Percentiles rank a stretch among this genome's conserved stretches.
Conservation (phyloP, 805 yeast genomes). For the Candida stauntonica region DNA sequence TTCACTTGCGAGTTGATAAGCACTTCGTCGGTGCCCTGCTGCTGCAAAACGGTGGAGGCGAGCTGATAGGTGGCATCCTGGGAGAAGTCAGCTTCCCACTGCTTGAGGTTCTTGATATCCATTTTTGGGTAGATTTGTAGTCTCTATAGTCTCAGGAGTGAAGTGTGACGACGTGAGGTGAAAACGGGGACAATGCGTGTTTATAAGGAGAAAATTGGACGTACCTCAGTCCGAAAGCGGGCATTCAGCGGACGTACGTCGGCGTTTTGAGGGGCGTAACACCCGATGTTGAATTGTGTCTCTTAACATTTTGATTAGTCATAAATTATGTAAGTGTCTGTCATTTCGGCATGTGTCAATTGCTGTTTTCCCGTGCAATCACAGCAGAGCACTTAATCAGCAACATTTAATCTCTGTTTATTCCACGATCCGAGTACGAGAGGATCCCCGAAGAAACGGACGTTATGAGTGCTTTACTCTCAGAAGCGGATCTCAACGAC, state of each 20-base stretch:
- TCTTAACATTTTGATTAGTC: too few species aligned
- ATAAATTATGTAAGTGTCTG: slow-evolving; percentile 7
- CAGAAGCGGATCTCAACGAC: slow-evolving; percentile 90
- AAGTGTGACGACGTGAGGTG: too few species aligned
- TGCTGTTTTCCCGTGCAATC: slow-evolving; percentile 8
- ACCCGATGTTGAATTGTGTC: too few species aligned
- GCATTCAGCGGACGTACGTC: too few species aligned
- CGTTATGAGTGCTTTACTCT: slow-evolving; percentile 77
- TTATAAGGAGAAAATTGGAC: too few species aligned
- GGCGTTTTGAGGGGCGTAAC: too few species aligned
- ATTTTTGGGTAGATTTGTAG: too few species aligned
- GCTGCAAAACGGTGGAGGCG: slow-evolving; percentile 34
- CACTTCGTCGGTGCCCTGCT: slow-evolving; percentile 31
- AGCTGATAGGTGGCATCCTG: slow-evolving; percentile 28
- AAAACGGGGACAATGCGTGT: too few species aligned
- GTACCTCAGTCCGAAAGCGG: too few species aligned
- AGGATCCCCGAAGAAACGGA: neutral
- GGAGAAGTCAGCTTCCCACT: slow-evolving; percentile 25
- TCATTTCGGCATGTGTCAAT: slow-evolving; percentile 1
- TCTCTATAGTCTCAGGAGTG: too few species aligned
- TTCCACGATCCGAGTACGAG: neutral
- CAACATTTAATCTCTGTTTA: neutral
- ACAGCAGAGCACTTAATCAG: slow-evolving; percentile 8
- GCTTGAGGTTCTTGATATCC: slow-evolving; percentile 12
- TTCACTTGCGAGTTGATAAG: slow-evolving; percentile 20